These are phyloP conservation scores for Monosporascus sp. DNA, from an alignment of 2,329 filamentous ascomycete species.

Conservation along the genomic window DNA sequence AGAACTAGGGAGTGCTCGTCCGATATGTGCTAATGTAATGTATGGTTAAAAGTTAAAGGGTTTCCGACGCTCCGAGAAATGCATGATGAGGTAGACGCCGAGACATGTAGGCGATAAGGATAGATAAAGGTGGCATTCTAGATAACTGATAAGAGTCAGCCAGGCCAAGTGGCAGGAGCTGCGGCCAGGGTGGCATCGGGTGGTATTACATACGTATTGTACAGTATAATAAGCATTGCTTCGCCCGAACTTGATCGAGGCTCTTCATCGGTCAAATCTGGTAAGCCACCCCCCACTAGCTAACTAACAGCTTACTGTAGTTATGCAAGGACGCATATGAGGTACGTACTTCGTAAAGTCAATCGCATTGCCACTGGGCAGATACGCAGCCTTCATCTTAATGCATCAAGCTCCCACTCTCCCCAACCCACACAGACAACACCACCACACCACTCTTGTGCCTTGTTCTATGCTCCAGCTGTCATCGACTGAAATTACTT, in stretches of 20 bases:
- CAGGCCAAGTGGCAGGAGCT: no score
- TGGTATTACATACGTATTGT: no score
- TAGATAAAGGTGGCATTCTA: conserved; percentile 8
- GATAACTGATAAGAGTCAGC: not conserved
- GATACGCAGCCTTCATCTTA: no score
- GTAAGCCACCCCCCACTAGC: not conserved
- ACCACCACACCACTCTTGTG: not conserved
- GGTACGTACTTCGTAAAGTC: not conserved
- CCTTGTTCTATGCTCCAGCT: not conserved
- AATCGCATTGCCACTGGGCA: no score
- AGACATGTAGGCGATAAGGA: not conserved
- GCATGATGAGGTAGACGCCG: conserved; percentile 10
- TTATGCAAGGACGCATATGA: not conserved
- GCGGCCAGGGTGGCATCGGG: no score
- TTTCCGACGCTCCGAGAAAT: not conserved
- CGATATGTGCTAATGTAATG: no score
- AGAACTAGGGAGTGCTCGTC: not conserved
- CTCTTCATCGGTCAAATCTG: not conserved
- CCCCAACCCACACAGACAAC: not conserved
- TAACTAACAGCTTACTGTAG: not conserved
- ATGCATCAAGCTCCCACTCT: not conserved
- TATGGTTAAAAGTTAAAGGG: no score
- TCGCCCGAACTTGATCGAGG: not conserved
- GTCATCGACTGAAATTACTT: not conserved
- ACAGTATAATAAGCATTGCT: no score